A percentile compares a stretch with the other conserved stretches of the same genome.
These are phyloP conservation scores for Lactifluus piperatus DNA, from an alignment of 768 basidiomycete species.

Conservation along the genomic window DNA sequence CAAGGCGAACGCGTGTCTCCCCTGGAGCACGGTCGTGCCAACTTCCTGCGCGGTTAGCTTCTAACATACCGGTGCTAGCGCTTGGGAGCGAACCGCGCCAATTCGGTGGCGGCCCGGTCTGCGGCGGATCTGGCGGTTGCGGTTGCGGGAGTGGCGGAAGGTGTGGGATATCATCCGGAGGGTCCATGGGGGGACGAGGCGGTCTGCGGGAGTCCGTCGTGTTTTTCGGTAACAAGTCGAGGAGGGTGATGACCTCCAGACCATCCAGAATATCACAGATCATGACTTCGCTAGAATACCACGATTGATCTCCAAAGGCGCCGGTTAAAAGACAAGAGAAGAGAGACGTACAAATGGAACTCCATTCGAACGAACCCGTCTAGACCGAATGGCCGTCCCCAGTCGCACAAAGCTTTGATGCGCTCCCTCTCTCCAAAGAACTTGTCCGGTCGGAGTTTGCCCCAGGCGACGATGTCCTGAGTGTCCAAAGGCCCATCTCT, in stretches of 20 bases:
- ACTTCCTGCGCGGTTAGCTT: constrained; percentile 29
- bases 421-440: constrained; percentile 22
- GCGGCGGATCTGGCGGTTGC: background rate
- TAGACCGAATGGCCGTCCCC: constrained; percentile 27
- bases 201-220: background rate
- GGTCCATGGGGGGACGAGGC: too few species aligned
- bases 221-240: constrained; percentile 6
- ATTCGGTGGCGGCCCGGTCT: constrained; percentile 3
- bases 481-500: constrained; percentile 28
- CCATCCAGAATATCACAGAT: constrained; percentile 12
- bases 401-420: constrained; percentile 27
- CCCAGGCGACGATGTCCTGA: constrained; percentile 32
- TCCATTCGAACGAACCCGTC: constrained; percentile 28
- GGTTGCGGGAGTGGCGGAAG: too few species aligned
- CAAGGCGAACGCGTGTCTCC: constrained; percentile 36
- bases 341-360: constrained; percentile 14
- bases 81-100: constrained; percentile 13
- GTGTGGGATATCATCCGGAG: background rate
- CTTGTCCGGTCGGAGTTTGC: constrained; percentile 20
- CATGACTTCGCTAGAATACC: constrained; percentile 14
- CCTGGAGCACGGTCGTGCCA: constrained; percentile 38
- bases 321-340: background rate
- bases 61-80: background rate
- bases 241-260: constrained; percentile 11
- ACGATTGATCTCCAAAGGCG: background rate